A percentile compares a stretch with the other conserved stretches of the same genome.
Conservation (phyloP, 2,329 filamentous ascomycete species). For the Cyphellophora europaea region DNA sequence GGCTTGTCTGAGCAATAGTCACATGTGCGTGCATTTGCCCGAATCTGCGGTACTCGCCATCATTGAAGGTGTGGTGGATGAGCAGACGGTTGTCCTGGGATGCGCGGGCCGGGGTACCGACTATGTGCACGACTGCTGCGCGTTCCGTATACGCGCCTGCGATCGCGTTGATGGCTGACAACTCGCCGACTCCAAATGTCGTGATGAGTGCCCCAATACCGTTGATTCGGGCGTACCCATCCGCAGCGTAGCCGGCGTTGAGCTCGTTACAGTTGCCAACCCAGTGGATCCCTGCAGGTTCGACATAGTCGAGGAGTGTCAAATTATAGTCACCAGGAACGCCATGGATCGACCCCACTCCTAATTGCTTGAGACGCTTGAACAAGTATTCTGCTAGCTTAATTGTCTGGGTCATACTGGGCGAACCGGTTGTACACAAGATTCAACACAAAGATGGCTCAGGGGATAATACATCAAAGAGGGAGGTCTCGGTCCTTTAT, state of each 20-base stretch:
- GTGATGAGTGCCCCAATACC: slow-evolving; percentile 34
- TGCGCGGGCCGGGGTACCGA: slow-evolving; percentile 41
- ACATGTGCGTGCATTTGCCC: slow-evolving; percentile 38
- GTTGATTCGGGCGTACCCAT: slow-evolving; percentile 61
- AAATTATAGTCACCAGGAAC: slow-evolving; percentile 36
- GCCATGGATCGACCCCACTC: slow-evolving; percentile 39
- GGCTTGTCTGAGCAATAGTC: slow-evolving; percentile 37
- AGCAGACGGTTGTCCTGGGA: slow-evolving; percentile 36
- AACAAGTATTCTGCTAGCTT: slow-evolving; percentile 40
- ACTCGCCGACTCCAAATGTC: slow-evolving; percentile 50
- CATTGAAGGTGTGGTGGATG: slow-evolving; percentile 26
- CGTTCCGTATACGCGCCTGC: slow-evolving; percentile 47
- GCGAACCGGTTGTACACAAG: too few species aligned
- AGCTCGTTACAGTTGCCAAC: slow-evolving; percentile 54
- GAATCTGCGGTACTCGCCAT: slow-evolving; percentile 45
- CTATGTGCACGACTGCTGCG: slow-evolving; percentile 50
- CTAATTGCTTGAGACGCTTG: slow-evolving; percentile 37
- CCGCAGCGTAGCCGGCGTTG: slow-evolving; percentile 62
- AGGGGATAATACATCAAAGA: too few species aligned
- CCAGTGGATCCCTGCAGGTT: slow-evolving; percentile 46
- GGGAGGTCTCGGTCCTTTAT: too few species aligned
- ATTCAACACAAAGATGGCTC: too few species aligned
- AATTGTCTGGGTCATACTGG: slow-evolving; percentile 21
- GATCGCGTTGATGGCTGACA: slow-evolving; percentile 26
- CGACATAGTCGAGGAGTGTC: slow-evolving; percentile 47